phyloP scores from a whole-genome alignment of 2,329 filamentous ascomycete genomes.

The Cladosporium colombiae region DNA sequence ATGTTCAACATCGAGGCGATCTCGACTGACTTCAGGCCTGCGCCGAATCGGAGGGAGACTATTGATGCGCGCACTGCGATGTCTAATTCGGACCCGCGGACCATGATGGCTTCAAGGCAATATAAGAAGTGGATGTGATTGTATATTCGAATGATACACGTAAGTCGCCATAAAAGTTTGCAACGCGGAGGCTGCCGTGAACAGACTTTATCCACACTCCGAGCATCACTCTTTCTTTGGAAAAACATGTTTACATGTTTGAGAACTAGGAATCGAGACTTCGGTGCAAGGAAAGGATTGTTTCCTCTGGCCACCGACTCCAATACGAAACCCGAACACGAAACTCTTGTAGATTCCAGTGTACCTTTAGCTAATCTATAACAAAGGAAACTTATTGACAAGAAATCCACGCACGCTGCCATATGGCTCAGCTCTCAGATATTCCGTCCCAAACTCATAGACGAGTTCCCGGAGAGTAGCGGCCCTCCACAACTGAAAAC shows the following conservation, averaged over 20 bases:
- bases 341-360: neutral
- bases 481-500: neutral
- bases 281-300: neutral
- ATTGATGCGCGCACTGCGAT: conserved; percentile 2
- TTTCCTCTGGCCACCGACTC: neutral
- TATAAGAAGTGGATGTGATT: neutral
- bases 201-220: neutral
- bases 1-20: conserved; percentile 1
- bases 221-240: neutral
- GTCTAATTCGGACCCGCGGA: conserved; percentile 1
- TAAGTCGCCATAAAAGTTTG: neutral
- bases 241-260: neutral
- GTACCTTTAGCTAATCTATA: neutral
- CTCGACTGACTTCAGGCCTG: neutral
- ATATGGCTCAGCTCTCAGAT: neutral
- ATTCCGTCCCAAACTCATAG: neutral
- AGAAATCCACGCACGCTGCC: neutral
- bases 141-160: neutral
- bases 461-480: neutral
- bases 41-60: neutral
- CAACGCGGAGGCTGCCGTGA: neutral
- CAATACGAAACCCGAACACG: neutral
- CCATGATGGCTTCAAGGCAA: neutral
- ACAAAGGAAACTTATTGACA: neutral
- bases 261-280: neutral